Conservation (phyloP, 805 yeast species). For the Teunomyces pallodes region DNA sequence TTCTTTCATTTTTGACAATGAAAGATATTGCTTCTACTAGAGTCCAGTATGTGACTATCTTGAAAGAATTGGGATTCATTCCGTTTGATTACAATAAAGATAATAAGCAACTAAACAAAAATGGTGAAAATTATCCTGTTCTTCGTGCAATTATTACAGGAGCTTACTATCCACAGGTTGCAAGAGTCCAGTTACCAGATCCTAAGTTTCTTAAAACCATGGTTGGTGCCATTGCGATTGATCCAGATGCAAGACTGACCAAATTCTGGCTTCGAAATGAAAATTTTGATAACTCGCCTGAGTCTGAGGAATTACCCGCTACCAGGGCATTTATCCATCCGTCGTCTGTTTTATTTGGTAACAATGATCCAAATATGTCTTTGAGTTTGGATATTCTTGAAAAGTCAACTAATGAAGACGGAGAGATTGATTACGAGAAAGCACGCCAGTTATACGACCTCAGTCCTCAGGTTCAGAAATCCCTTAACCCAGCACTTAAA, state of each 20-base stretch:
- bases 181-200: slow-evolving; percentile 79
- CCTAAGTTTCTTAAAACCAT: slow-evolving; percentile 67
- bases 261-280: slow-evolving; percentile 74
- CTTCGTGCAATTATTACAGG: slow-evolving; percentile 73
- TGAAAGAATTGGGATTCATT: slow-evolving; percentile 76
- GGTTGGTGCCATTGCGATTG: slow-evolving; percentile 81
- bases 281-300: slow-evolving; percentile 27
- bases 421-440: slow-evolving; percentile 32
- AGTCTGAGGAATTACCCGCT: slow-evolving; percentile 44
- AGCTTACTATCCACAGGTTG: slow-evolving; percentile 78
- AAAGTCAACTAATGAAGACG: slow-evolving; percentile 34
- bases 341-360: slow-evolving; percentile 68
- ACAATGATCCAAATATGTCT: slow-evolving; percentile 20
- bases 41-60: slow-evolving; percentile 63
- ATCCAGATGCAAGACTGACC: slow-evolving; percentile 72
- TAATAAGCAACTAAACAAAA: slow-evolving; percentile 43
- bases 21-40: slow-evolving; percentile 71
- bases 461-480: slow-evolving; percentile 35
- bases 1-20: slow-evolving; percentile 59
- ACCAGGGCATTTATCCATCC: slow-evolving; percentile 84
- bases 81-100: slow-evolving; percentile 46
- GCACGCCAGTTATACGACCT: slow-evolving; percentile 36
- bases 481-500: slow-evolving; percentile 35
- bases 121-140: slow-evolving; percentile 48
- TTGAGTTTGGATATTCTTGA: slow-evolving; percentile 11